Evolutionary conservation across 2,329 filamentous ascomycete genomes (phyloP), one percentile per base, ranked within the genome.

Genomic region (Grosmannia serpens): DNA sequence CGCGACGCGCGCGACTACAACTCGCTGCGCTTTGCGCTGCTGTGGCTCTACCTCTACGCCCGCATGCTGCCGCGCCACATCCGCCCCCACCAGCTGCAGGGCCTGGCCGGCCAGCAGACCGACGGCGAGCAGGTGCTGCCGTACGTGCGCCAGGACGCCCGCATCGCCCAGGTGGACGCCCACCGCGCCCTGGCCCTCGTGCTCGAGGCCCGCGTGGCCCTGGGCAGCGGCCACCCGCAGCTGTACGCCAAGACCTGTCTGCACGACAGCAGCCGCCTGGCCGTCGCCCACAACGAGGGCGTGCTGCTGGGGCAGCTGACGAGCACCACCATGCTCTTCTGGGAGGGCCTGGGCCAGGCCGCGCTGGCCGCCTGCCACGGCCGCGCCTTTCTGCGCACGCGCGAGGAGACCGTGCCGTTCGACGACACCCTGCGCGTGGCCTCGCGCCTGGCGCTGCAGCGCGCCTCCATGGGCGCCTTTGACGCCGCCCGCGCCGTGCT

Each of bases 31-130:
- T 97, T 95, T 72, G 89, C 91, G 35, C 81, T 99, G 61, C 95
- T 91, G 67, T 99, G 94, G 94, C 78, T 97, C 3, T 95, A 95
- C 67, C 90, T 96, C 68, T 95, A 96, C 65, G 88, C 87, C 20
- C 89, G 63, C 54, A 89, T 66, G 17, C 58, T 58, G 44, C 63
- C 63, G 24, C 59, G 87, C n/a, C 89, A 61, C 56, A 90, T 67
- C 22, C 63, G 63, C 8, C 60, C 63, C 8, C 61, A 60, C 50
- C 56, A 62, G 57, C 62, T 64, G 22, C 63, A 63, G 51, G 63
- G 63, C 9, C 58, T 64, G 20, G 60, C 58, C 7, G 63, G 63
- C 41, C 58, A 53, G 46, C 55, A 59, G n/a, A 51, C 58, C 13
- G 63, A 64, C 57, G 57, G 60, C 55, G 53, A 55, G 33, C 63